Evolutionary conservation across 2,329 filamentous ascomycete species (phyloP).

Genomic region (Aspergillus sp.): DNA sequence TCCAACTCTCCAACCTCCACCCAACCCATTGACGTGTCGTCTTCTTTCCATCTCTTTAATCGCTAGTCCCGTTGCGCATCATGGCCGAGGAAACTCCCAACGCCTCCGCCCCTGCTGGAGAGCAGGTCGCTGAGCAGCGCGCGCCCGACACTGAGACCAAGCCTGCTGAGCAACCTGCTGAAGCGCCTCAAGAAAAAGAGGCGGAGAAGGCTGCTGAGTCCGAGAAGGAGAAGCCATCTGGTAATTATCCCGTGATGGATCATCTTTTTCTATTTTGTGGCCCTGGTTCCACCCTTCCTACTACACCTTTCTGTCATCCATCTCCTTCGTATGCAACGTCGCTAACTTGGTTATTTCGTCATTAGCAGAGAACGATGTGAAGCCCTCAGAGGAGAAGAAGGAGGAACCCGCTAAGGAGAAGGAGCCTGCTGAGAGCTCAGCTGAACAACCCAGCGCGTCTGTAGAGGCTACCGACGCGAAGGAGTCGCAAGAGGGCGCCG

Average conservation of each 20-base stretch:
- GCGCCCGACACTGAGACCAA: constrained; percentile 21
- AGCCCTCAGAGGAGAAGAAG: constrained; percentile 1
- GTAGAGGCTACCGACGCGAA: constrained; percentile 19
- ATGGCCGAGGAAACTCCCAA: constrained; percentile 36
- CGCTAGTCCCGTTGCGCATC: constrained; percentile 17
- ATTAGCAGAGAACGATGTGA: constrained; percentile 4
- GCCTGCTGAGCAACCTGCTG: constrained; percentile 13
- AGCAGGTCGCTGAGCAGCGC: constrained; percentile 24
- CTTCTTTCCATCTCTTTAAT: constrained; percentile 6
- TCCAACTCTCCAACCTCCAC: constrained; percentile 13
- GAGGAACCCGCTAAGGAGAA: constrained; percentile 19
- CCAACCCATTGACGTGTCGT: constrained; percentile 5
- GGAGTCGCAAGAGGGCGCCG: constrained; percentile 13
- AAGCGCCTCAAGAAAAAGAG: constrained; percentile 17
- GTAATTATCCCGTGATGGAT: constrained; percentile 14
- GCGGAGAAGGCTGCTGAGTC: constrained; percentile 18
- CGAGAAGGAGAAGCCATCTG: constrained; percentile 21
- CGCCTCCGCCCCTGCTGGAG: constrained; percentile 22
- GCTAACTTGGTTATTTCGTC: constrained; percentile 7
- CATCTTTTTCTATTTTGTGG: neutral
- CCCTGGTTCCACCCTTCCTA: neutral
- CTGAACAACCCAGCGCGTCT: constrained; percentile 22
- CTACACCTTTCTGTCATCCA: neutral
- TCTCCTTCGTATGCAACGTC: constrained; percentile 2
- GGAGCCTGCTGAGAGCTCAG: constrained; percentile 18